Percentiles rank a stretch among this genome's conserved stretches.
phyloP scores from a whole-genome alignment of 371 early-diverging fungal species.

The Mortierella sp. region DNA sequence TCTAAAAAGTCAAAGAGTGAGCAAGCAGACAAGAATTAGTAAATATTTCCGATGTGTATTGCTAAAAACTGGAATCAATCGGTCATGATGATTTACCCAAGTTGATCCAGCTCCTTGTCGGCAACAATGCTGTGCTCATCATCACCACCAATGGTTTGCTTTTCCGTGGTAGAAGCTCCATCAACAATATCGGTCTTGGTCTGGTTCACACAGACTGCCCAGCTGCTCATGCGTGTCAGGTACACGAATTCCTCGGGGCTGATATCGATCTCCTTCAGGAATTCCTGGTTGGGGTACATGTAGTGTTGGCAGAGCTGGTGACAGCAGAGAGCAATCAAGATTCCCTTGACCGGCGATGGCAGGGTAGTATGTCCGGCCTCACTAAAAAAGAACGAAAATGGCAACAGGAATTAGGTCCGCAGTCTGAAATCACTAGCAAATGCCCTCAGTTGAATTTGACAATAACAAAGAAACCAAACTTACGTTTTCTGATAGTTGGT shows the following conservation, averaged over 20 bases:
- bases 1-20: too few species aligned
- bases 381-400: slow-evolving; percentile 13
- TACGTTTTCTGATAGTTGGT: slow-evolving; percentile 65
- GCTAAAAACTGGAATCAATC: background rate
- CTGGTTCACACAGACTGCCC: slow-evolving; percentile 76
- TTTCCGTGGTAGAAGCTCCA: slow-evolving; percentile 9
- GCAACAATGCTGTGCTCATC: slow-evolving; percentile 62
- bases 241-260: slow-evolving; percentile 68
- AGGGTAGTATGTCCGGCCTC: slow-evolving; percentile 30
- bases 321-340: slow-evolving; percentile 92
- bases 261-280: slow-evolving; percentile 66
- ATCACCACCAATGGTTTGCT: slow-evolving; percentile 49
- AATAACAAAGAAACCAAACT: background rate
- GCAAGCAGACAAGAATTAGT: background rate
- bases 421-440: background rate
- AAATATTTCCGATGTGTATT: background rate
- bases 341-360: slow-evolving; percentile 70
- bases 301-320: slow-evolving; percentile 89
- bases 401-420: background rate
- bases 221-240: slow-evolving; percentile 76
- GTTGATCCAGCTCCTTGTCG: slow-evolving; percentile 62
- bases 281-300: slow-evolving; percentile 80
- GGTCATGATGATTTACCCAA: slow-evolving; percentile 52
- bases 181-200: slow-evolving; percentile 30
- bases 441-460: background rate